These are phyloP conservation scores for Penicillium waksmanii DNA, from an alignment of 495 filamentous ascomycete genomes.

Conservation along the genomic window DNA sequence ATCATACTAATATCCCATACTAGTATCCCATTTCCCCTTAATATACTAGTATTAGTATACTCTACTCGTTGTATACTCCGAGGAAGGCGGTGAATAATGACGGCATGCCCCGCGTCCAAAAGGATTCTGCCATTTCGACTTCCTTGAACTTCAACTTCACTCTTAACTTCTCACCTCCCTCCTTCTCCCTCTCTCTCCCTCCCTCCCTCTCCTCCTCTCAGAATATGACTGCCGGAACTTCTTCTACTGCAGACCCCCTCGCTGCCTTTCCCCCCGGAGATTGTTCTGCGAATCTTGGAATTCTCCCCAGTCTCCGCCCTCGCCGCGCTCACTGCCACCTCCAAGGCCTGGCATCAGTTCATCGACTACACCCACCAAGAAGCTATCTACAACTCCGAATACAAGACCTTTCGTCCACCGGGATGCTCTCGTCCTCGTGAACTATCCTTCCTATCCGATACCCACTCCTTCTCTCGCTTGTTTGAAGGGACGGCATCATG, in stretches of 20 bases:
- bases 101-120: neutral
- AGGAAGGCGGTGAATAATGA: neutral
- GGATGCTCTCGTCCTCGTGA: conserved; percentile 23
- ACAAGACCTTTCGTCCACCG: conserved; percentile 28
- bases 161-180: too few species aligned
- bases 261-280: conserved; percentile 40
- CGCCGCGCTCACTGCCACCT: conserved; percentile 38
- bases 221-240: conserved; percentile 19
- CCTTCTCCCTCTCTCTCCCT: neutral
- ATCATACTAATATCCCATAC: too few species aligned
- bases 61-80: too few species aligned
- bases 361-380: conserved; percentile 48
- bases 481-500: conserved; percentile 36
- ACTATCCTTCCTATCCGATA: conserved; percentile 25
- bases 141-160: neutral
- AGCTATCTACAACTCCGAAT: conserved; percentile 40
- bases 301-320: conserved; percentile 38
- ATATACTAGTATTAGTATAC: too few species aligned
- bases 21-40: too few species aligned
- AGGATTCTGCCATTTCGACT: neutral
- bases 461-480: conserved; percentile 26
- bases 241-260: conserved; percentile 33
- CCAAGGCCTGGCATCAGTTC: conserved; percentile 44
- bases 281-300: conserved; percentile 41
- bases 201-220: neutral